Conservation (phyloP, 352 stramenopile species). For the Globisporangium camurandrum region DNA sequence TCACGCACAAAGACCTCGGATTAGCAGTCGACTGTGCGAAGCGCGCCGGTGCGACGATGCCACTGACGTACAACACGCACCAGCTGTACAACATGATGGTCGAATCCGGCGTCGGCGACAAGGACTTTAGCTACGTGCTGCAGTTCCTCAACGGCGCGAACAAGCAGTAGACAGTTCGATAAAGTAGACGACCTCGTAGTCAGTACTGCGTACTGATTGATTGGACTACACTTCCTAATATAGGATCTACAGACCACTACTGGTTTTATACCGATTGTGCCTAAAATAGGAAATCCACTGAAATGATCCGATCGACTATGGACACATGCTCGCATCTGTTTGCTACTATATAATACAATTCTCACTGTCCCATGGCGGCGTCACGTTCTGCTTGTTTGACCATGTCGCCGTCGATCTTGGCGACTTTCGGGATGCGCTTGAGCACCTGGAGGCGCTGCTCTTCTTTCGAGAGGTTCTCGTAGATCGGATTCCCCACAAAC, state of each 20-base stretch:
- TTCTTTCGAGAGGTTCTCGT: conserved; percentile 91
- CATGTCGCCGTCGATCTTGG: conserved; percentile 85
- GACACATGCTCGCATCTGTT: no score
- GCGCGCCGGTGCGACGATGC: conserved; percentile 65
- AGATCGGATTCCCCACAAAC: conserved; percentile 94
- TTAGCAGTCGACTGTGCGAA: conserved; percentile 91
- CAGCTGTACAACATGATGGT: conserved; percentile 85
- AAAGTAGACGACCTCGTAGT: no score
- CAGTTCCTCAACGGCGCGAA: conserved; percentile 79
- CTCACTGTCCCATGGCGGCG: conserved; percentile 52
- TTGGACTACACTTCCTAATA: no score
- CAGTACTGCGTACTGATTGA: no score
- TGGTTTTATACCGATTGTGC: no score
- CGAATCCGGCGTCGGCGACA: conserved; percentile 57
- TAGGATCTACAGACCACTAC: no score
- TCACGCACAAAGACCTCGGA: conserved; percentile 97
- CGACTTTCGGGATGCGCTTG: conserved; percentile 73
- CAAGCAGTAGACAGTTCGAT: conserved; percentile 36
- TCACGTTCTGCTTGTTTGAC: conserved; percentile 81
- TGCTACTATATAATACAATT: no score
- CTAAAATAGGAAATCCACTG: no score
- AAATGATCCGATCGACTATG: no score
- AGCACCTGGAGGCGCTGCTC: conserved; percentile 77
- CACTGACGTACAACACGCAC: conserved; percentile 65
- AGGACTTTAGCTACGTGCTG: conserved; percentile 84